These are phyloP conservation scores for Aspergillus phoenicis DNA, from an alignment of 2,329 filamentous ascomycete species.

Conservation along the genomic window DNA sequence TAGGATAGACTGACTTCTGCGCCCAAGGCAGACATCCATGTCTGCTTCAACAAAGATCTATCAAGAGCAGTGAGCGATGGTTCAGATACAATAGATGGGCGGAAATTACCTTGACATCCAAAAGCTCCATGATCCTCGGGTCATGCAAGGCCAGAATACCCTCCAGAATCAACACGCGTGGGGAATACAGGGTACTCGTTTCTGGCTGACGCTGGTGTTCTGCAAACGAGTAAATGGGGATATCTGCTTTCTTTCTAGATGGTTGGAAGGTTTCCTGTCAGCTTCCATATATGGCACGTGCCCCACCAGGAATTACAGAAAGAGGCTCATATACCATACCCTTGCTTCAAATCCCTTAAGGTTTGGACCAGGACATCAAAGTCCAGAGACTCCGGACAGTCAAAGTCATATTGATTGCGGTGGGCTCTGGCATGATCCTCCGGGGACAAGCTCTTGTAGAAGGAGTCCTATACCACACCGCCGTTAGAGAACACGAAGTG, in stretches of 20 bases:
- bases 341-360: conserved; percentile 82
- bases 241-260: conserved; percentile 64
- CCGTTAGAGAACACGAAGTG: conserved; percentile 21
- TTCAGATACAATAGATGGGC: conserved; percentile 1
- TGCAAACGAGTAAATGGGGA: conserved; percentile 93
- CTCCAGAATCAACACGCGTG: conserved; percentile 91
- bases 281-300: not conserved
- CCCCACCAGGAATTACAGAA: not conserved
- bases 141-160: conserved; percentile 96
- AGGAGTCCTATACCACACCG: conserved; percentile 71
- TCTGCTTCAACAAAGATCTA: conserved; percentile 96
- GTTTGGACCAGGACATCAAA: conserved; percentile 84
- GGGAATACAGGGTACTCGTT: conserved; percentile 90
- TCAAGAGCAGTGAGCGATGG: conserved; percentile 14
- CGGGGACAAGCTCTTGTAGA: conserved; percentile 84
- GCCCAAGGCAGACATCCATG: conserved; percentile 86
- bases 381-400: conserved; percentile 90
- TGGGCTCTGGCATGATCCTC: conserved; percentile 82
- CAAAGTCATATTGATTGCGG: conserved; percentile 91
- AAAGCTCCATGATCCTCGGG: conserved; percentile 75
- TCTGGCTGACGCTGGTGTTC: conserved; percentile 79
- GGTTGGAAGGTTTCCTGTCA: not conserved
- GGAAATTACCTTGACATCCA: conserved; percentile 78
- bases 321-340: conserved; percentile 57
- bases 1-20: conserved; percentile 66